Evolutionary conservation across 2,329 filamentous ascomycete genomes (phyloP), one percentile per base, ranked within the genome.

Genomic region (Paecilomyces fulvus): DNA sequence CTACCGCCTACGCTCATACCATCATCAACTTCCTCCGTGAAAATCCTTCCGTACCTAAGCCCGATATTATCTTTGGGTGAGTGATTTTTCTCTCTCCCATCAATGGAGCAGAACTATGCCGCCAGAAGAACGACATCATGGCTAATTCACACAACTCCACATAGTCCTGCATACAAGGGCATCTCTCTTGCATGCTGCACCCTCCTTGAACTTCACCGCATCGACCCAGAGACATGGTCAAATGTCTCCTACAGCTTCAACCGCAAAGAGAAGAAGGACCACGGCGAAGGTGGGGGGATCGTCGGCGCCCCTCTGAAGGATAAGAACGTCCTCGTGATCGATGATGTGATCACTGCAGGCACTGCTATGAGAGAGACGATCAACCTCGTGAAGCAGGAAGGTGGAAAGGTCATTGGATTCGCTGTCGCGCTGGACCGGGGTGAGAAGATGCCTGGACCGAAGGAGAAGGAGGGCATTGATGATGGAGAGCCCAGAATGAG

Each of bases 401-500:
- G 48, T 23, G 48, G 48, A 49, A 49, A 49, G 48, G 48, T 49
- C 4, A 20, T 49, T 23, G 48, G 48, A n/a, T 49, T 49, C 3
- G 48, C 25, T 11, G 48, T 49, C 25, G 48, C 48, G 48, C 48
- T 49, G 25, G 48, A 49, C 7, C 48, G 48, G n/a, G 20, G 20
- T 12, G 48, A 49, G 25, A 49, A 49, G 25, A 52, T 52, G 50
- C 50, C 50, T 30, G 50, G 50, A 3, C 80, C 96, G 63, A 90
- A 95, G 75, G 81, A 91, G 59, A 86, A 31, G 73, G 74, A 64
- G 61, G 71, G 59, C 56, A 66, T 68, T 12, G 86, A 89, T 61
- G 86, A 88, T 64, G 82, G 80, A 54, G 81, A 80, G 72, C 82
- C 83, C 21, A 80, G 84, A 60, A 83, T 83, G 30, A 94, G 89